Conservation (phyloP, 208 protist genomes). For the Trypanosoma congolense region DNA sequence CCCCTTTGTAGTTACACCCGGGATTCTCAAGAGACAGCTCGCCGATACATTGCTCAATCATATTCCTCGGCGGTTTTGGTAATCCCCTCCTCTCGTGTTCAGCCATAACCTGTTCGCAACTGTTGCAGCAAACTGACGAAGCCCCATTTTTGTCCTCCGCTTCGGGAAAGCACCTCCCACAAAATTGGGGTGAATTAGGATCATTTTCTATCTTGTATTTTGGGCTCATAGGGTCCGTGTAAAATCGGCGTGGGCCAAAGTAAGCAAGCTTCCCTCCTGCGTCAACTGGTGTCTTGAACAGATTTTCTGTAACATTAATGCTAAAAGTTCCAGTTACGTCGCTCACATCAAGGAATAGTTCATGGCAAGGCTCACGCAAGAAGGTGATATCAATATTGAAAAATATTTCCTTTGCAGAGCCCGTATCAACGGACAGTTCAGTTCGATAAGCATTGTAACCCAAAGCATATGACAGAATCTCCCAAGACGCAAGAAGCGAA, state of each 20-base stretch:
- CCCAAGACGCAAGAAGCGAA: conserved; percentile 44
- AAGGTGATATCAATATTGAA: conserved; percentile 83
- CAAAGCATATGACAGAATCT: conserved; percentile 35
- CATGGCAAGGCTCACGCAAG: conserved; percentile 50
- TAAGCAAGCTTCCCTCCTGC: conserved; percentile 25
- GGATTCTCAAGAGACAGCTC: conserved; percentile 39
- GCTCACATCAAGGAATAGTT: conserved; percentile 64
- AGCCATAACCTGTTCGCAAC: conserved; percentile 48
- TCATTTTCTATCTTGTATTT: conserved; percentile 12
- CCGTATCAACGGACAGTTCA: conserved; percentile 57
- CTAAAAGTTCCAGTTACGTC: conserved; percentile 49
- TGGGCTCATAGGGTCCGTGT: conserved; percentile 2
- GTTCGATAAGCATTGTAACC: conserved; percentile 59
- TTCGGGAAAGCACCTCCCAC: conserved; percentile 39
- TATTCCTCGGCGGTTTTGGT: conserved; percentile 20
- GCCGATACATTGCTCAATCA: conserved; percentile 60
- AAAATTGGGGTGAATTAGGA: conserved; percentile 16
- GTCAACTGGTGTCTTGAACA: conserved; percentile 53
- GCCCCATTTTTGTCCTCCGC: conserved; percentile 1
- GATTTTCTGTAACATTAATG: conserved; percentile 47
- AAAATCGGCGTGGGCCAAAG: conserved; percentile 16
- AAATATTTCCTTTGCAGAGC: conserved; percentile 32
- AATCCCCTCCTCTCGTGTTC: conserved; percentile 24
- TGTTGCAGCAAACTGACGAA: conserved; percentile 54
- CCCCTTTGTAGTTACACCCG: conserved; percentile 75